Base-by-base conservation (phyloP, 139 green algal genomes). In the Tetraselmis striata region DNA sequence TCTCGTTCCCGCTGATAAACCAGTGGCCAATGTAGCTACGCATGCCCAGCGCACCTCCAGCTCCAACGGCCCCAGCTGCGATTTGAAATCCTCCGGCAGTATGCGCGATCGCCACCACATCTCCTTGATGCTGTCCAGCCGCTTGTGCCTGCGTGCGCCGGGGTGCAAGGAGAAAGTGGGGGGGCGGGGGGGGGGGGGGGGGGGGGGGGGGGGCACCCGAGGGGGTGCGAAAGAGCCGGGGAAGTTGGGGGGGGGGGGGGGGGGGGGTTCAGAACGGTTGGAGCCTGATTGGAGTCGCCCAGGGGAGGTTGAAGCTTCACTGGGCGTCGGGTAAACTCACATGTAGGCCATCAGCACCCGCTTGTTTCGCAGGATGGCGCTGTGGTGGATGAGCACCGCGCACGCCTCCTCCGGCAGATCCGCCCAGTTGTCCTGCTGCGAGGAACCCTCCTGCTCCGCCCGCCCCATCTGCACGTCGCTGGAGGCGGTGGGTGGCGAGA, bases 341-440 rank as follows among this genome's bases (percentile, higher is more conserved):
- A 83, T 84, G 45, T 92, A 92, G 23, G 81, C 78, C 31, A 92
- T 80, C 27, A 92, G 83, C 1, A 92, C 81, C 2, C 88, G 79
- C 80, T 92, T 92, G 84, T 92, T 92, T 28, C 89, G 80, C 23
- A 92, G 84, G 32, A 92, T 92, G 80, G 79, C 74, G 24, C 79
- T 80, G 31, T 92, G 89, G 29, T 92, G 89, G 0, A 92, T 84
- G 31, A 92, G 82, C 25, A 92, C 77, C 78, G 91, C 87, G 25
- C 80, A 83, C 0, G 89, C 86, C 76, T 92, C 84, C 5, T 86
- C 83, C 30, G 83, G 78, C 26, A 83, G 79, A 27, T 75, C 45
- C 28, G 80, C 79, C 23, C 75, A 83, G n/a, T 30, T 1, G 1
- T 75, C 75, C 29, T 84, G 31, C 24, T 81, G 59, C 24, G 78